Evolutionary conservation across 1,139 yeast species (phyloP).

Genomic region (Yamadazyma songkhlaensis): DNA sequence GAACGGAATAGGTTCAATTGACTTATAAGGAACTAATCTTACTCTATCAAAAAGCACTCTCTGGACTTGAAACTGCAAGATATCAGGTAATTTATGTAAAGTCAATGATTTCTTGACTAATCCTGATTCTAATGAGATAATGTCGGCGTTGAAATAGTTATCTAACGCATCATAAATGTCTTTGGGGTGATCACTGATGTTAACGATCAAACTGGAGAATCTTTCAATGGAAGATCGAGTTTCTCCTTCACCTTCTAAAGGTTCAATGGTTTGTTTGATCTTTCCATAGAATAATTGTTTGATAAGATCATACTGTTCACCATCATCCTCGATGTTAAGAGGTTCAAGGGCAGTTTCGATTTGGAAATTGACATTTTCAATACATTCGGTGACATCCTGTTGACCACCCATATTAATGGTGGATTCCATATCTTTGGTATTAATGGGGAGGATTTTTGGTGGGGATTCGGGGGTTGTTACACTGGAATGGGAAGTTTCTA

Average conservation of each 20-base stretch:
- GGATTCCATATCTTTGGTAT: conserved; percentile 63
- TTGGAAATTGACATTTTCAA: conserved; percentile 90
- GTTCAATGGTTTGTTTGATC: conserved; percentile 44
- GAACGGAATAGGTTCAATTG: conserved; percentile 78
- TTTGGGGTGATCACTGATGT: conserved; percentile 83
- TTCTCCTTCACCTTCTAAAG: conserved; percentile 41
- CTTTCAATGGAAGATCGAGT: conserved; percentile 74
- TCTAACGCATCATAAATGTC: conserved; percentile 90
- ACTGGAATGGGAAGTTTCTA: neutral
- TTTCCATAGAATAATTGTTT: conserved; percentile 79
- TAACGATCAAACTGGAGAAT: conserved; percentile 76
- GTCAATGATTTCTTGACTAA: conserved; percentile 71
- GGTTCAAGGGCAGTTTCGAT: conserved; percentile 88
- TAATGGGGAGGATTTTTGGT: conserved; percentile 37
- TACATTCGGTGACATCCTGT: conserved; percentile 97
- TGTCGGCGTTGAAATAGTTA: conserved; percentile 74
- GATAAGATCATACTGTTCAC: conserved; percentile 79
- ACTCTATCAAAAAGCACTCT: conserved; percentile 86
- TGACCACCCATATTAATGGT: conserved; percentile 84
- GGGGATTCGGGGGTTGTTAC: conserved; percentile 4
- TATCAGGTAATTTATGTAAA: conserved; percentile 68
- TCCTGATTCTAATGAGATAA: conserved; percentile 69
- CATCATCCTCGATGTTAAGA: conserved; percentile 58
- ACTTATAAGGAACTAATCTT: conserved; percentile 72
- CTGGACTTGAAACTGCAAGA: conserved; percentile 89